Evolutionary conservation across 1,284 basidiomycete genomes (phyloP), one percentile per base, ranked within the genome.

Genomic region (Irpex sp.): DNA sequence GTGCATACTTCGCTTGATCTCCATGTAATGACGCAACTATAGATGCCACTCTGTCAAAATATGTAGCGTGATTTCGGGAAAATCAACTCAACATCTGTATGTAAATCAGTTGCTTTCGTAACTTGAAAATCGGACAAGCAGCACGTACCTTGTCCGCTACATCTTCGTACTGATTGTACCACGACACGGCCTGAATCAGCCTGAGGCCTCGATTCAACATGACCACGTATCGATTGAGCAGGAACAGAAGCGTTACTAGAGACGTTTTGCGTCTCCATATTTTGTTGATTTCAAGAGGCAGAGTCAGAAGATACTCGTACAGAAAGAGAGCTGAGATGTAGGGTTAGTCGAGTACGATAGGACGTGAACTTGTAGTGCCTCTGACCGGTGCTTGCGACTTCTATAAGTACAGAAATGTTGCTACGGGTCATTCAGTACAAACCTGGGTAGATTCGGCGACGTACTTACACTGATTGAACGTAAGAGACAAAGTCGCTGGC

Each of bases 121-220:
- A 19, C 43, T 15, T 51, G 21, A 26, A 17, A 17, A 15, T 39
- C 15, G 17, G 15, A 51, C 15, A 9, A 51, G 19, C 17, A 50
- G 11, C 13, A 58, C 19, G 15, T 19, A 60, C 60, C 35, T 19
- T 9, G 36, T 58, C 57, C 26, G 67, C 46, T 11, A 63, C 61
- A 13, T 62, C 5, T 26, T 65, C 63, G 13, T 61, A 63, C 11
- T 56, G 59, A n/a, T 63, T 55, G 3, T 59, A 57, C 67, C 67
- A 68, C 33, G 59, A 64, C 5, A 65, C 53, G 0, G 63, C 56
- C 26, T 66, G 65, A 13, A 69, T 55, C n/a, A 64, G 59, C 6
- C 68, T 60, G 9, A 63, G 36, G 5, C 67, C 58, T 26, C 66
- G 66, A 58, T 62, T 58, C n/a, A 66, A 21, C 21, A 70, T 35